Conservation (phyloP, 371 early-diverging fungal genomes). For the Mucor velutinosus region DNA sequence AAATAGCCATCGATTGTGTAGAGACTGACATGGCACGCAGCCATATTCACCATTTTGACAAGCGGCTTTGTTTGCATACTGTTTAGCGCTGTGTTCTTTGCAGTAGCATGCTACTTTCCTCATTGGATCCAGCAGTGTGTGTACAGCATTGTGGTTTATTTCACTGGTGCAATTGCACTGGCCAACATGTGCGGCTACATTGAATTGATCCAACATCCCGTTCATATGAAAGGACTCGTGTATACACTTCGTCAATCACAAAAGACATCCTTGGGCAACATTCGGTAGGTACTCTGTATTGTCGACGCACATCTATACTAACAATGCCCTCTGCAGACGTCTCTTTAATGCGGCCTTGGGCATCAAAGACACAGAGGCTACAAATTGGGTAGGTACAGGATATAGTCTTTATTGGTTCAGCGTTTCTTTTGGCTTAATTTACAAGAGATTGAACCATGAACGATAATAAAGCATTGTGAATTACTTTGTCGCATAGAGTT, state of each 20-base stretch:
- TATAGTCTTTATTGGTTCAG: conserved; percentile 23
- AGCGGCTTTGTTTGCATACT: background rate
- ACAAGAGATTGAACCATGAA: background rate
- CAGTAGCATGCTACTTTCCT: background rate
- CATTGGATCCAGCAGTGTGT: background rate
- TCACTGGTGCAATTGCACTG: conserved; percentile 6
- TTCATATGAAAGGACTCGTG: background rate
- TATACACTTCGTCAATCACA: conserved; percentile 4
- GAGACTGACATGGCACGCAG: background rate
- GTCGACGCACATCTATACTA: no score
- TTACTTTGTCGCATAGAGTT: conserved; percentile 58
- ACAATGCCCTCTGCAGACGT: background rate
- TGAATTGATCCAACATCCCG: background rate
- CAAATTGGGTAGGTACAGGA: conserved; percentile 9
- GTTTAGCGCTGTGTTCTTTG: background rate
- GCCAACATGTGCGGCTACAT: conserved; percentile 3
- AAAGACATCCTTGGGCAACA: background rate
- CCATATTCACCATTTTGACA: background rate
- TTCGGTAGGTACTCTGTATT: background rate
- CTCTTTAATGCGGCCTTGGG: conserved; percentile 2
- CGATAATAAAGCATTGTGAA: conserved; percentile 1
- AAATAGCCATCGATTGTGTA: background rate
- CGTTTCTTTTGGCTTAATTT: conserved; percentile 10
- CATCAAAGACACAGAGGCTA: background rate
- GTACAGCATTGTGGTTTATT: conserved; percentile 4